phyloP scores from a whole-genome alignment of 2,329 filamentous ascomycete genomes.

The Didymella exigua region DNA sequence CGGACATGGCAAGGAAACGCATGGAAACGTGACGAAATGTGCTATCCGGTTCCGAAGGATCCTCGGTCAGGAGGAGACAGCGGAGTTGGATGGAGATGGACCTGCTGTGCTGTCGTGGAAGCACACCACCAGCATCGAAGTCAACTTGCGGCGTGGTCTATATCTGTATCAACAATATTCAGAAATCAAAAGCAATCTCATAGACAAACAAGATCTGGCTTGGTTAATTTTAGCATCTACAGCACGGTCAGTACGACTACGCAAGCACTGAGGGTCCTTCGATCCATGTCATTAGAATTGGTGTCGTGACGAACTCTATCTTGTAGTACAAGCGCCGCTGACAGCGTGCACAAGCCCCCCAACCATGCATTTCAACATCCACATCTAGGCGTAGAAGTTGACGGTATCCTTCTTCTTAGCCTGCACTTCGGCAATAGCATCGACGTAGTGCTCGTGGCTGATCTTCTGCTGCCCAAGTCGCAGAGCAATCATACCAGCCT shows the following conservation, averaged over 20 bases:
- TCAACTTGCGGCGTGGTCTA: neutral
- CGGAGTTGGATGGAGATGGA: neutral
- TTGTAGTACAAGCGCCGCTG: conserved; percentile 42
- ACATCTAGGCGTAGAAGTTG: conserved; percentile 49
- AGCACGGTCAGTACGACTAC: no score
- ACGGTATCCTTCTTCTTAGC: conserved; percentile 86
- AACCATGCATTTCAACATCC: conserved; percentile 14
- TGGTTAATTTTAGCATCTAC: no score
- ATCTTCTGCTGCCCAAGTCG: conserved; percentile 95
- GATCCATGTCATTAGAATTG: conserved; percentile 13
- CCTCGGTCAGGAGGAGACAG: neutral
- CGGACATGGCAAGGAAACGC: neutral
- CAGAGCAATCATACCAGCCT: conserved; percentile 98
- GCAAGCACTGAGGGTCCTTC: neutral
- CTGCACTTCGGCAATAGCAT: conserved; percentile 93
- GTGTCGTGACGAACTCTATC: conserved; percentile 31
- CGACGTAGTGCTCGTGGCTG: conserved; percentile 96
- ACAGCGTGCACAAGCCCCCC: conserved; percentile 33
- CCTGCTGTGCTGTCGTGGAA: neutral
- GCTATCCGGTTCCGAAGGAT: no score
- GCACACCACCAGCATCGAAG: neutral
- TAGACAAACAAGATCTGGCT: no score
- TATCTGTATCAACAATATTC: conserved; percentile 6
- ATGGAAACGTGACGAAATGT: neutral
- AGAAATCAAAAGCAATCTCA: neutral